A percentile compares a stretch with the other conserved stretches of the same genome.
These are phyloP conservation scores for Solanum chiquidenum DNA, from an alignment of 257 asterid genomes.

Conservation along the genomic window DNA sequence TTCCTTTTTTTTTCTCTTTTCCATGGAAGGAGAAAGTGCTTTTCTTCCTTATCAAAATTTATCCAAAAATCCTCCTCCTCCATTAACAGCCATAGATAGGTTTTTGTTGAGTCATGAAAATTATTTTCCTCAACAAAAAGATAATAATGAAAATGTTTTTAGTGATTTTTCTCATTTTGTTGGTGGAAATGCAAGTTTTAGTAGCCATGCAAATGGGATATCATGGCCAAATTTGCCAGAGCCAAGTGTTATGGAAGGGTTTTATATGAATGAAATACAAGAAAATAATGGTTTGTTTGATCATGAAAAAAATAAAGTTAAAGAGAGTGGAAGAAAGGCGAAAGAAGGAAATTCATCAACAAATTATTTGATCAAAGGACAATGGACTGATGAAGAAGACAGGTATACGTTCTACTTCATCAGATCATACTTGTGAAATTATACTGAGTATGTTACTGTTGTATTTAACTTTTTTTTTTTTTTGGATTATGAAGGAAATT, in stretches of 20 bases:
- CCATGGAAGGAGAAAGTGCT: conserved; percentile 34
- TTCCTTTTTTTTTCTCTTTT: not conserved
- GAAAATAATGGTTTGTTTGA: not conserved
- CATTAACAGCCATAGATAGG: conserved; percentile 21
- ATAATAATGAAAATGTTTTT: not conserved
- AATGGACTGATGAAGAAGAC: conserved; percentile 69
- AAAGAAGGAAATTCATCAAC: conserved; percentile 5
- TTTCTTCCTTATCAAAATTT: not conserved
- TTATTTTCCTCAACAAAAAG: not conserved
- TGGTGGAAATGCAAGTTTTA: not conserved
- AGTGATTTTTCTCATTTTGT: not conserved
- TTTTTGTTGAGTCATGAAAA: conserved; percentile 21
- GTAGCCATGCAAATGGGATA: not conserved
- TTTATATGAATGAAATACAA: not conserved
- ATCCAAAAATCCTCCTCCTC: conserved; percentile 3
- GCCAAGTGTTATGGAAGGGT: not conserved
- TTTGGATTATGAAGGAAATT: conserved; percentile 24
- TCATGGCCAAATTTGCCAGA: conserved; percentile 10
- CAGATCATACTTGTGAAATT: not conserved
- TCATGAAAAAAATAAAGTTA: not conserved
- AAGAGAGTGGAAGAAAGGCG: not conserved
- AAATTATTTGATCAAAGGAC: conserved; percentile 43
- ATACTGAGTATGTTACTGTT: not conserved
- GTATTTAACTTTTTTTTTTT: not conserved
- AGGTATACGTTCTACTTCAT: conserved; percentile 14